A percentile compares a stretch with the other conserved stretches of the same genome.
Evolutionary conservation across 2,329 filamentous ascomycete genomes (phyloP).

Genomic region (Truncatella angustata): DNA sequence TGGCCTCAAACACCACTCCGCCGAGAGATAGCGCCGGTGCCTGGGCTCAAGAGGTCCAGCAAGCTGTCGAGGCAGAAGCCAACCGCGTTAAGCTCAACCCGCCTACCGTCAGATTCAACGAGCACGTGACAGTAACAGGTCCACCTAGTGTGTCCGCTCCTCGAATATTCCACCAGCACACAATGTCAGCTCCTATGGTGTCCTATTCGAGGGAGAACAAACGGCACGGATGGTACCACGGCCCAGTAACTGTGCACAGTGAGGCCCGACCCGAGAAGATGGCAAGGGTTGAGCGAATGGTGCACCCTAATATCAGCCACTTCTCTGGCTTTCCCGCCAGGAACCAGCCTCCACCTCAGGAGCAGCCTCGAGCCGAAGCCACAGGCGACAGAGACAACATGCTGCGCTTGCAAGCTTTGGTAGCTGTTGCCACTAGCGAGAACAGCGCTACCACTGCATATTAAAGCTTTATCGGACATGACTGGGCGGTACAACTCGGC

Average conservation of each 20-base stretch:
- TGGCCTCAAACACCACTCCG: conserved; percentile 47
- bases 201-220: conserved; percentile 59
- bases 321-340: conserved; percentile 51
- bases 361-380: conserved; percentile 31
- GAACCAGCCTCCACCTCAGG: conserved; percentile 26
- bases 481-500: not conserved
- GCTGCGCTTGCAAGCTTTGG: conserved; percentile 58
- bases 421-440: conserved; percentile 64
- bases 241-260: conserved; percentile 38
- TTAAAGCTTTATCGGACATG: conserved; percentile 12
- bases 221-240: conserved; percentile 72
- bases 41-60: conserved; percentile 57
- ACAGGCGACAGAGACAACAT: conserved; percentile 42
- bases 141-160: conserved; percentile 15
- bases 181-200: conserved; percentile 57
- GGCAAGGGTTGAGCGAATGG: conserved; percentile 53
- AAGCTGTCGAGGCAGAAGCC: conserved; percentile 53
- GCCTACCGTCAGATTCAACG: conserved; percentile 55
- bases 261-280: conserved; percentile 37
- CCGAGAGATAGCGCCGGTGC: conserved; percentile 50
- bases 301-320: conserved; percentile 54
- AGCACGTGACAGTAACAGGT: conserved; percentile 32
- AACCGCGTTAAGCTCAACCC: conserved; percentile 47
- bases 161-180: conserved; percentile 51
- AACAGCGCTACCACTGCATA: conserved; percentile 35